Base-by-base conservation (phyloP, 441 rosid species). In the Erodium texanum region DNA sequence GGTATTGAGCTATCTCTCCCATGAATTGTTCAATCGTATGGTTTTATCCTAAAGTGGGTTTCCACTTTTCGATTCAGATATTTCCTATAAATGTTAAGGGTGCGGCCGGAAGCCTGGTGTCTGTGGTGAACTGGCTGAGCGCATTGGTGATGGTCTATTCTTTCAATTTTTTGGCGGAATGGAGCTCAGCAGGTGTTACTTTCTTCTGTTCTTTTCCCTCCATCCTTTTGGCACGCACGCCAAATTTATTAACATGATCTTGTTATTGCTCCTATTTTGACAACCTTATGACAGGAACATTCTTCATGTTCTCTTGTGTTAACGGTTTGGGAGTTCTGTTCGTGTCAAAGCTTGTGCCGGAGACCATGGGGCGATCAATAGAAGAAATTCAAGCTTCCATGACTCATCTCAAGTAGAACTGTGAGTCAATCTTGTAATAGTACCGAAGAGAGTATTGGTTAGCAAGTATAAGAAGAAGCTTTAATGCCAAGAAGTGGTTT, bases 61-160 rank as follows among this genome's bases (percentile, higher is more conserved):
- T 41, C 48, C 14, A 18, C 10, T 54, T 54, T 54, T 54, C 9
- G 27, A 71, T 45, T 27, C 75, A 89, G 96, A 79, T 83, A 69
- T 89, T 84, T 71, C 91, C 93, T 8, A 70, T 83, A 62, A 86
- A 81, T 43, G 68, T 86, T 54, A 85, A 81, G 72, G 81, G 82
- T 1, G 68, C 82, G 19, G 92, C 88, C 1, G 89, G 87, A 73
- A 86, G 90, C 45, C 69, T 87, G 52, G 88, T 76, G 23, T 80
- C 85, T 20, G 67, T 85, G 8, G 59, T 76, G 0, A 83, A 78
- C 56, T 85, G 88, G 88, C 71, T 72, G 4, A 58, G 80, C 27
- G 74, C 84, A 50, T 89, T 86, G 86, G 12, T 80, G 14, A 66
- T 78, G 52, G 74, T 83, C 1, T 83, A 72, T 70, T 38, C 81